Percentiles rank a stretch among this genome's conserved stretches.
Evolutionary conservation across 352 stramenopile species (phyloP).

Genomic region (Phytophthora brassicae): DNA sequence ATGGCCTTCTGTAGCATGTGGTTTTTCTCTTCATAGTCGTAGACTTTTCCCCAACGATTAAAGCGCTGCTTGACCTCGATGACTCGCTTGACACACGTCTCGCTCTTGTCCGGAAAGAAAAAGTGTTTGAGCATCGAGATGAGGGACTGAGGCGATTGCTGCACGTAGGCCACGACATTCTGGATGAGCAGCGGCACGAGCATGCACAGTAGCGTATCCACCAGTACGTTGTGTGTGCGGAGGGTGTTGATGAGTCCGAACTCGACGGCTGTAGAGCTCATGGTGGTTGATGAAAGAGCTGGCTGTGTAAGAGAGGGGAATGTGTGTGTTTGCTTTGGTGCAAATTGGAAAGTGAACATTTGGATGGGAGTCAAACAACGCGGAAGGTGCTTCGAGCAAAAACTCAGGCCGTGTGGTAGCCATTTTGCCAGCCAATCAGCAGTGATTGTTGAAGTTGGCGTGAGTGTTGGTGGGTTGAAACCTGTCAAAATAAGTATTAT

Average conservation of each 20-base stretch:
- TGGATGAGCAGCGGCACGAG: slow-evolving; percentile 55
- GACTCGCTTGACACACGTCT: slow-evolving; percentile 28
- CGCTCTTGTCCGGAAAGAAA: slow-evolving; percentile 17
- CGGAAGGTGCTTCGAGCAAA: too few species aligned
- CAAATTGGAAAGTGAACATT: slow-evolving; percentile 18
- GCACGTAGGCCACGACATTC: slow-evolving; percentile 32
- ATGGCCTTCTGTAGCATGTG: slow-evolving; percentile 61
- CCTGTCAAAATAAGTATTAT: slow-evolving; percentile 8
- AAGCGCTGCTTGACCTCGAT: slow-evolving; percentile 47
- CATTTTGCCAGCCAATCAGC: slow-evolving; percentile 17
- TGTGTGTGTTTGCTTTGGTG: slow-evolving; percentile 1
- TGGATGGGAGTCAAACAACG: neutral
- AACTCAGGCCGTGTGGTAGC: too few species aligned
- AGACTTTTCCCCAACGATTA: slow-evolving; percentile 39
- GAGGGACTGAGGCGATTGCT: slow-evolving; percentile 24
- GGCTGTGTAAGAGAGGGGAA: neutral
- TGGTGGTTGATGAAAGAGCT: neutral
- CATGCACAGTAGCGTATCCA: slow-evolving; percentile 65
- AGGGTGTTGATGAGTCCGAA: slow-evolving; percentile 58
- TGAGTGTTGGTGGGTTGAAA: slow-evolving; percentile 32
- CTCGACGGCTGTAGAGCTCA: slow-evolving; percentile 51
- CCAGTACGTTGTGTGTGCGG: slow-evolving; percentile 47
- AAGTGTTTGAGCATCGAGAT: slow-evolving; percentile 18
- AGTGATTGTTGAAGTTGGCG: slow-evolving; percentile 15
- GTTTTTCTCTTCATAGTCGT: slow-evolving; percentile 47